Evolutionary conservation across 495 filamentous ascomycete genomes (phyloP), one percentile per base, ranked within the genome.

Genomic region (Penicillium bialowiezense): DNA sequence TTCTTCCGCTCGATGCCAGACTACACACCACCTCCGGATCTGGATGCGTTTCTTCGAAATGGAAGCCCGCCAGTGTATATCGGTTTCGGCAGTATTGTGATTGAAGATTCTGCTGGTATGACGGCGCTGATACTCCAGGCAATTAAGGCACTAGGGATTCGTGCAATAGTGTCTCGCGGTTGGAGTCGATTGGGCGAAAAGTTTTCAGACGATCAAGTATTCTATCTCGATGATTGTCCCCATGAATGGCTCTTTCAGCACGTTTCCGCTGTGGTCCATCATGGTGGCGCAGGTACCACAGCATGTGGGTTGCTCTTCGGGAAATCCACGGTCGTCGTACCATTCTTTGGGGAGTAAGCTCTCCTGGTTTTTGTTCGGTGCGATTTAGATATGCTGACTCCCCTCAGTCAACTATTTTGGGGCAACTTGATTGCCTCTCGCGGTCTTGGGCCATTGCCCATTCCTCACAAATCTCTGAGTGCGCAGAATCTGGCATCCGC

Each of bases 321-420:
- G 3, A 54, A 67, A n/a, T 78, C 82, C 4, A 85, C 80, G 0
- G 65, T 66, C 8, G 75, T 85, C 3, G 71, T 86, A 0, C 82
- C 82, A 4, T 85, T 86, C 61, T 85, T 85, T 55, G 80, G 81
- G 15, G 82, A 86, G 69, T 70, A 53, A 48, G 65, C 63, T 14
- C 19, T 12, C 5, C 24, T 29, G 14, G 23, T 4, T 26, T 26
- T n/a, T 33, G 29, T 28, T 38, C 19, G 18, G 17, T 26, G 14
- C 8, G n/a, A 31, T 31, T 18, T 44, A 43, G 4, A 29, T 23
- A 17, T 32, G 32, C 46, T 49, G 15, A 41, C 5, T 32, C 54
- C 82, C 2, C 1, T n/a, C 18, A 63, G 51, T 55, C 89, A 93
- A 64, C 75, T 79, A 18, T 93, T 92, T 63, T 93, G 89, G 89